Base-by-base conservation (phyloP, 2,329 filamentous ascomycete species). In the Fusarium bactridioides region DNA sequence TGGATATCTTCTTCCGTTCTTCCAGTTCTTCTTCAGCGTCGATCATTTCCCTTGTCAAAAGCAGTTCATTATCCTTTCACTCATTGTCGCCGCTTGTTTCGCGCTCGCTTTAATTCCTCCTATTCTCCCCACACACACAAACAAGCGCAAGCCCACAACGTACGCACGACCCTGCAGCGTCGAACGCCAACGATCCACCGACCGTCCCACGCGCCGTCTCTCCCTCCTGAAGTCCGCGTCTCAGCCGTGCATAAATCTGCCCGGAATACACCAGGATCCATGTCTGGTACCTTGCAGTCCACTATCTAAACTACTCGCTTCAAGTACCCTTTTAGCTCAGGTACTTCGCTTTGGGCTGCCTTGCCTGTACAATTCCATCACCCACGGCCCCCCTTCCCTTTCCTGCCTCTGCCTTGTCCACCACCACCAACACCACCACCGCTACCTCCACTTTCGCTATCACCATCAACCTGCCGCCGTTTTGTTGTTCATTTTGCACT, bases 141-240 rank as follows among this genome's bases (percentile, higher is more conserved):
- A 70, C 48, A 66, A 40, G 53, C 33, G 23, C 57, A 67, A 68
- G 43, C 65, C 66, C 50, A 69, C 64, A 69, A 67, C 70, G 70
- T 59, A 67, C 70, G 70, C 63, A 74, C 72, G 71, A 74, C 71
- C 71, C 67, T 73, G 68, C 70, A 73, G 63, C 67, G 61, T 72
- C 59, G 57, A 66, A 60, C 72, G 66, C 69, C 74, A 73, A 65
- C 72, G 69, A 73, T 73, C 75, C 75, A 76, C 75, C 68, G 72
- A 77, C 74, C 75, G 75, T 76, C 75, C 75, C 75, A 77, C 72
- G 72, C 75, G 74, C 74, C 75, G 70, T 74, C 72, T 75, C 73
- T 74, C 61, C 69, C 75, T 77, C 75, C 75, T 77, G 75, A 77
- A 76, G 73, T 77, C 73, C 72, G 75, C 75, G 75, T 77, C 75